phyloP scores from a whole-genome alignment of 2,329 filamentous ascomycete species.

The Blastomyces silverae region DNA sequence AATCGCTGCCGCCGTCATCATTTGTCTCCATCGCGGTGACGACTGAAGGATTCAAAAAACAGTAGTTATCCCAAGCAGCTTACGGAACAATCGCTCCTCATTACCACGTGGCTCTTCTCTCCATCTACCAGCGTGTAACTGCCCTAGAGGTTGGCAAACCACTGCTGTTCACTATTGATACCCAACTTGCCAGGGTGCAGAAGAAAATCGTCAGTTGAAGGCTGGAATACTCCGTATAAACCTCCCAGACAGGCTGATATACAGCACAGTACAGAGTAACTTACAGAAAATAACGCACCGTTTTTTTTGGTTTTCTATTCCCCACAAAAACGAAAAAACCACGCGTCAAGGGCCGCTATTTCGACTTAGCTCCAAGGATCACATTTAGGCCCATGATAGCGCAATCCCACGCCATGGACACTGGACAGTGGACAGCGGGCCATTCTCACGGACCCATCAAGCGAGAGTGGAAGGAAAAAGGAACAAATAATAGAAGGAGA shows the following conservation, averaged over 20 bases:
- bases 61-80: not conserved
- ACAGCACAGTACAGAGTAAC: not conserved
- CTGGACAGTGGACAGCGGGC: not conserved
- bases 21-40: not conserved
- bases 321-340: not conserved
- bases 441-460: not conserved
- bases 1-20: not conserved
- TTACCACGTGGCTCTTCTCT: not conserved
- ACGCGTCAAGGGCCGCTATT: not conserved
- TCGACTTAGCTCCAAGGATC: not conserved
- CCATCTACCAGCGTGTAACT: not conserved
- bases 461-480: not conserved
- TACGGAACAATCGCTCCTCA: not conserved
- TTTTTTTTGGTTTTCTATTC: too few species aligned
- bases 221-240: too few species aligned
- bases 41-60: not conserved
- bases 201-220: not conserved
- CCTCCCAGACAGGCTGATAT: not conserved
- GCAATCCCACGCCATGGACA: conserved; percentile 2
- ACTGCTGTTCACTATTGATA: not conserved
- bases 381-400: not conserved
- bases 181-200: not conserved
- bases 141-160: not conserved
- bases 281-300: too few species aligned
- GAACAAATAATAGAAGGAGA: not conserved